Evolutionary conservation across 331 rosid species (phyloP), one percentile per base, ranked within the genome.

Genomic region (Quercus lobata): DNA sequence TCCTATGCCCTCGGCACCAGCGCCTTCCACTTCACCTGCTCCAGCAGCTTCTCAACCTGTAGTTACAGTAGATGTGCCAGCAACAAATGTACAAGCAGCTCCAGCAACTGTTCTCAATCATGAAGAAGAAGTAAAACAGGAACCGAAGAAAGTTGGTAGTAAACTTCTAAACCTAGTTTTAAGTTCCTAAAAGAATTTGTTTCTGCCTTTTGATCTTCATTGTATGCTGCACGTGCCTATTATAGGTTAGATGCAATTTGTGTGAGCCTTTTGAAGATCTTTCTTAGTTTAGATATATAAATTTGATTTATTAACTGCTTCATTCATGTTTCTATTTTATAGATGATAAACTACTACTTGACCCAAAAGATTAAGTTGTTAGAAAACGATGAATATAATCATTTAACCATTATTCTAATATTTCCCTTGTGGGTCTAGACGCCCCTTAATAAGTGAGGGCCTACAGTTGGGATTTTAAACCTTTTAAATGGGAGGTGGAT

Each of bases 11-110:
- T 14, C 92, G 11, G 46, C 84, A 32, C 57, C 96, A 65, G 88
- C 83, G 53, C 87, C 94, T 69, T 73, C 27, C 72, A 79, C 80
- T 82, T 72, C 86, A 57, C 74, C 84, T 30, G 75, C 83, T 75
- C 90, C 91, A 69, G 74, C 80, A 30, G 78, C 84, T 53, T 82
- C 92, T 87, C 90, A 86, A 79, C 72, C 92, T 69, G 35, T 88
- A 52, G 87, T 83, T 34, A 91, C 98, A 5, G 94, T 92, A 52
- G 99, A 93, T 83, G 77, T 93, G 73, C 76, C 98, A 71, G 86
- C 93, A 55, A 84, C 88, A 41, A 84, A 87, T 82, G 91, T 88
- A 25, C 96, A 91, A 73, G 81, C 85, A 53, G 11, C 91, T 55
- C 80, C 90, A 55, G 74, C 88, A 69, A 69, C 85, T 73, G 82